Evolutionary conservation across 2,329 filamentous ascomycete species (phyloP).

Genomic region (Thielaviopsis populi): DNA sequence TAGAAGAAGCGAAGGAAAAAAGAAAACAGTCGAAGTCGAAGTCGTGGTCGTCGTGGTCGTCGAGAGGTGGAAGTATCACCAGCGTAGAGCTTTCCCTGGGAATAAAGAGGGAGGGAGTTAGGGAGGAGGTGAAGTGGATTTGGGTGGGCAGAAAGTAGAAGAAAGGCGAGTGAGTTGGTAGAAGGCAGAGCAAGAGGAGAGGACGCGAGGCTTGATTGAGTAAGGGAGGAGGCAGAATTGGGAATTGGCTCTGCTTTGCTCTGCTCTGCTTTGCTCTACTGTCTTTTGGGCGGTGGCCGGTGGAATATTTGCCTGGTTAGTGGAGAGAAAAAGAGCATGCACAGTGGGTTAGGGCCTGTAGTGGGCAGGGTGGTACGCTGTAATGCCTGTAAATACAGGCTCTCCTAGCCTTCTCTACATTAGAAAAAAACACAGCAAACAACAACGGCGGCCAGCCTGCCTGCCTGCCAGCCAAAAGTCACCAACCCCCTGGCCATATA

Average conservation of each 20-base stretch:
- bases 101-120: constrained; percentile 9
- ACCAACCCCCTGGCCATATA: not conserved
- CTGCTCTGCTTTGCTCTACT: too few relatives aligned
- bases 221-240: too few relatives aligned
- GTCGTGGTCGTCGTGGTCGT: constrained; percentile 14
- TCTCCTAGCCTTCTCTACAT: not conserved
- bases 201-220: too few relatives aligned
- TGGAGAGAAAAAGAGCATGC: constrained; percentile 5
- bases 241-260: too few relatives aligned
- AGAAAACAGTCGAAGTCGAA: constrained; percentile 4
- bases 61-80: constrained; percentile 15
- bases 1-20: constrained; percentile 11
- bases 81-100: constrained; percentile 15
- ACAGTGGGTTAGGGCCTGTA: not conserved
- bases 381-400: not conserved
- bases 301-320: not conserved
- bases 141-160: not conserved
- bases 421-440: not conserved
- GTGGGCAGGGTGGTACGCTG: not conserved
- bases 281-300: not conserved
- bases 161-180: not conserved
- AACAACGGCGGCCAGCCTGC: constrained; percentile 2
- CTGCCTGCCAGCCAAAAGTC: not conserved
- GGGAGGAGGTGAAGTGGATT: constrained; percentile 7
- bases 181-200: not conserved